Percentiles rank a stretch among this genome's conserved stretches.
Evolutionary conservation across 371 early-diverging fungal species (phyloP).

Genomic region (Haplosporangium sp.): DNA sequence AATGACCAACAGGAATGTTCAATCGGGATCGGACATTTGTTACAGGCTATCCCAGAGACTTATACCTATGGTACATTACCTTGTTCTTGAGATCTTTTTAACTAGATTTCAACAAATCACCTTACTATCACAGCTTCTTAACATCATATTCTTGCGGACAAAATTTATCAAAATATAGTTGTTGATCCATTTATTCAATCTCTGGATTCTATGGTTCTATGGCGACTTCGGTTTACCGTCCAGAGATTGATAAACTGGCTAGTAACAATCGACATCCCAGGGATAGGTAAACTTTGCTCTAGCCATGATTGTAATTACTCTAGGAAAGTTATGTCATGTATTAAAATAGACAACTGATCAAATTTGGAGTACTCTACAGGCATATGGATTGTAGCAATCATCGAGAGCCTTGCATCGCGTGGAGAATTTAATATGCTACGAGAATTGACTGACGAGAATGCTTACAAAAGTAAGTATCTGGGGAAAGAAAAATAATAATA

Average conservation of each 20-base stretch:
- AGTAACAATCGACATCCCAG: constrained; percentile 34
- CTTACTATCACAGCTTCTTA: no score
- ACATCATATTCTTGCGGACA: not conserved
- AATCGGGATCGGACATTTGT: constrained; percentile 27
- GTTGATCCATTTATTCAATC: constrained; percentile 45
- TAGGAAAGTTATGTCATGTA: no score
- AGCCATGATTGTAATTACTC: no score
- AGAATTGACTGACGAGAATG: constrained; percentile 33
- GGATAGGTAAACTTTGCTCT: constrained; percentile 21
- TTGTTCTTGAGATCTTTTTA: not conserved
- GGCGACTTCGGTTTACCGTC: constrained; percentile 33
- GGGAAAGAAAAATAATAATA: not conserved
- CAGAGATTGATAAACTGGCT: constrained; percentile 47
- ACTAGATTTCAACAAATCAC: no score
- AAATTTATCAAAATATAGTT: constrained; percentile 5
- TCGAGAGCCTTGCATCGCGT: constrained; percentile 44
- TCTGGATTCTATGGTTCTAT: constrained; percentile 25
- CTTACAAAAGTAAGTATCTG: constrained; percentile 36
- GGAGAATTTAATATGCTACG: constrained; percentile 41
- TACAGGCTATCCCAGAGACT: constrained; percentile 30
- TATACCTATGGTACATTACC: constrained; percentile 28
- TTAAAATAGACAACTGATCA: no score
- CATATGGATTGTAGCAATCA: constrained; percentile 42
- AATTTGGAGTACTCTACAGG: constrained; percentile 6
- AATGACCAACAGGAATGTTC: constrained; percentile 34